Conservation (phyloP, 768 basidiomycete genomes). For the Bullera alba region DNA sequence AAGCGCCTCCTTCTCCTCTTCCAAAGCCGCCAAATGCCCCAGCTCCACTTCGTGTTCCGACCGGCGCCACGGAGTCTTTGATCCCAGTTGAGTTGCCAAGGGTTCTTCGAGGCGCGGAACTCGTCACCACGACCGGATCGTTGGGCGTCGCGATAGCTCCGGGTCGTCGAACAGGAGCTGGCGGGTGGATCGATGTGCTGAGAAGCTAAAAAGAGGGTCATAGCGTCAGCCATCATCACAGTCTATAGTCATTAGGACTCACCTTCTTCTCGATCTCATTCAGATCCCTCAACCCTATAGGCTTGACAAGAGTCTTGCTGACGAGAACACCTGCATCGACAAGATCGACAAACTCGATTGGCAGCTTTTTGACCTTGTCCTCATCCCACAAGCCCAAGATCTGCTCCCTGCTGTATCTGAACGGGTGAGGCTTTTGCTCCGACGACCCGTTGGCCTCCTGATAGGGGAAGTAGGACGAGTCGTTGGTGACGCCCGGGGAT, state of each 20-base stretch:
- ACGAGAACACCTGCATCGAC: constrained; percentile 32
- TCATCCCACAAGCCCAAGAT: constrained; percentile 46
- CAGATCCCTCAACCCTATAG: constrained; percentile 70
- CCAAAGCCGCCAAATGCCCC: constrained; percentile 41
- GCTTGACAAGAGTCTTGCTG: constrained; percentile 65
- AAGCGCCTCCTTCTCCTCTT: constrained; percentile 42
- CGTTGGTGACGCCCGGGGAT: constrained; percentile 25
- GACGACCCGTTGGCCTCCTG: constrained; percentile 18
- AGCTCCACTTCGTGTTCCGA: constrained; percentile 2
- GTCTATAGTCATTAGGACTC: constrained; percentile 27
- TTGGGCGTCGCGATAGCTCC: neutral
- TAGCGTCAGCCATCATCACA: constrained; percentile 15
- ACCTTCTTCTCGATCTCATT: constrained; percentile 83
- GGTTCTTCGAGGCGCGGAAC: constrained; percentile 15
- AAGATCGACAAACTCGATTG: constrained; percentile 68
- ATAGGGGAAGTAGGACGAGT: constrained; percentile 27
- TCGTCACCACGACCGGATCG: constrained; percentile 10
- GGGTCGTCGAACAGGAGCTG: constrained; percentile 69
- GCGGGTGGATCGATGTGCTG: constrained; percentile 73
- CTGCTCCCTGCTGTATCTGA: constrained; percentile 39
- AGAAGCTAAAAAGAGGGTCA: constrained; percentile 58
- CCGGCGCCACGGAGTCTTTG: neutral
- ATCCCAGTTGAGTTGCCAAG: neutral
- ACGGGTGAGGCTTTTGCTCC: constrained; percentile 22
- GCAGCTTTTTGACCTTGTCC: constrained; percentile 57